phyloP scores from a whole-genome alignment of 805 yeast genomes.

The Yarrowia phangngaensis region DNA sequence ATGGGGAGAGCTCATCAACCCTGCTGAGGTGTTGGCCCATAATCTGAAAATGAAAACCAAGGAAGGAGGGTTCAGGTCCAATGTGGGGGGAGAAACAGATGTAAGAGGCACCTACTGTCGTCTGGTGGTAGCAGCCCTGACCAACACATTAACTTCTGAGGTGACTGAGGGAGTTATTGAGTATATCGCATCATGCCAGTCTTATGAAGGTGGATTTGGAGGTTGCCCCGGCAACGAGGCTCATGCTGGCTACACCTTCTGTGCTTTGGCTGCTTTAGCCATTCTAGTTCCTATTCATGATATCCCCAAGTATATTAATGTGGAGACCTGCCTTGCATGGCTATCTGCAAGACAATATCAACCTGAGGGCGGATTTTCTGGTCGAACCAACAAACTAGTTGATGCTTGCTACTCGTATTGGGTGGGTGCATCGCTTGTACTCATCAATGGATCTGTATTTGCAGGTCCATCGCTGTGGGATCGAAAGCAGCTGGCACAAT shows the following conservation, averaged over 20 bases:
- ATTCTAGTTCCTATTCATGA: constrained; percentile 44
- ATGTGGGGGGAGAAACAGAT: constrained; percentile 76
- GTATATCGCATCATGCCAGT: constrained; percentile 72
- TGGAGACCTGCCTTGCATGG: constrained; percentile 58
- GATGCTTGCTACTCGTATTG: constrained; percentile 96
- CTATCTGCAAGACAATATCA: constrained; percentile 60
- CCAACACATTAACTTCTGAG: constrained; percentile 60
- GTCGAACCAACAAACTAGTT: constrained; percentile 87
- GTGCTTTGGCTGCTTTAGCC: constrained; percentile 69
- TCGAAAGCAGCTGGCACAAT: constrained; percentile 56
- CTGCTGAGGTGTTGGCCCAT: constrained; percentile 57
- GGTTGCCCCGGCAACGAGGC: constrained; percentile 84
- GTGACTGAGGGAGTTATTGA: constrained; percentile 50
- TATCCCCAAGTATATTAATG: constrained; percentile 42
- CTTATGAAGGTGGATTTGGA: constrained; percentile 93
- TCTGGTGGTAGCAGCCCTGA: constrained; percentile 62
- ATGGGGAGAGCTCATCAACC: constrained; percentile 46
- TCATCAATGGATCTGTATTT: constrained; percentile 53
- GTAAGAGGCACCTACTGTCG: constrained; percentile 82
- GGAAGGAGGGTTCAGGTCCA: constrained; percentile 78
- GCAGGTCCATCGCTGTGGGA: constrained; percentile 43
- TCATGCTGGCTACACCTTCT: constrained; percentile 94
- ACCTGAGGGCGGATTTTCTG: constrained; percentile 83
- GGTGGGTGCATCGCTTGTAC: constrained; percentile 76
- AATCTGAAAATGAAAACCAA: constrained; percentile 55